Base-by-base conservation (phyloP, 2,329 filamentous ascomycete genomes). In the Botrytis fragariae region DNA sequence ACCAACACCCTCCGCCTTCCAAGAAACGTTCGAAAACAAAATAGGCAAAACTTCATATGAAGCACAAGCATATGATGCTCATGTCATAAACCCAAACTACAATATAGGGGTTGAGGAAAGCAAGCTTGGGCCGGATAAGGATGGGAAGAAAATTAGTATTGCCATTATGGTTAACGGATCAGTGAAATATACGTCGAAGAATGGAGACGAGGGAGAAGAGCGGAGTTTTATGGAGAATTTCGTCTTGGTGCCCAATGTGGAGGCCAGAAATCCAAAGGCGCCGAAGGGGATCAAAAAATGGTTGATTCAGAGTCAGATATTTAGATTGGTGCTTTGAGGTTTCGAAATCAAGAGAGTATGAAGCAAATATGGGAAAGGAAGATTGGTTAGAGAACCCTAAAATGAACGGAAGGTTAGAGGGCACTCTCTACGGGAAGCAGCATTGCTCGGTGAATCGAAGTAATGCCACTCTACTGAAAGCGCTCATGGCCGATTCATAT, bases 201-300 rank as follows among this genome's bases (percentile, higher is more conserved):
- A 73, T 48, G 74, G 65, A 9, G 87, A 86, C 74, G 88, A 91
- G 44, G 87, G 88, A 22, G 87, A 87, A 22, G 87, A 89, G 81
- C 89, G 89, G 77, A 89, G 89, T 51, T 97, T 97, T 81, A 92
- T 90, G 79, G 94, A 97, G 82, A 91, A 88, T 0, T 91, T 97
- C 80, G 88, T 97, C 37, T 85, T 97, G 72, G 92, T 95, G 54
- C 93, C 94, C 12, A 93, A 93, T 82, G 87, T 89, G 88, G 88
- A 90, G 76, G 83, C 85, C 0, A 84, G 87, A 76, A 84, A 83
- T 7, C 83, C 83, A 72, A 89, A 88, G 75, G 86, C 87, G 51
- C 82, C 86, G 3, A 86, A 86, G 74, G 85, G 85, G 1, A 78
- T 85, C 71, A 87, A 86, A 79, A 85, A 86, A 77, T 93, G 90